Base-by-base conservation (phyloP, 2,329 filamentous ascomycete genomes). In the Fusarium sambucinum region DNA sequence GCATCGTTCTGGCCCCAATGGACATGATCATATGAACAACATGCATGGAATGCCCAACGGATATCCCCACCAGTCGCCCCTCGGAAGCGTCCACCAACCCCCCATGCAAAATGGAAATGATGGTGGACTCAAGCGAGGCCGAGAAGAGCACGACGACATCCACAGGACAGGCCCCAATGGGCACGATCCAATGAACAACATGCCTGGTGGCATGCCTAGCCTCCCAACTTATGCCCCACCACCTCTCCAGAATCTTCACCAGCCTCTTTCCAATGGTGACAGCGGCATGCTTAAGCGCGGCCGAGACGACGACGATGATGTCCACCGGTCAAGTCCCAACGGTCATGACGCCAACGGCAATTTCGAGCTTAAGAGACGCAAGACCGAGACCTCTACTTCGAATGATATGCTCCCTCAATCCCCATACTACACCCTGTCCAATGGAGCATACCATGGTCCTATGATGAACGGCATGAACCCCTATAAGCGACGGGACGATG, bases 331-430 rank as follows among this genome's bases (percentile, higher is more conserved):
- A 59, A 64, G 61, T 40, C 89, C 86, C 74, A 86, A 86, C 44
- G 76, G 71, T 5, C 61, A 74, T 25, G 72, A 71, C 30, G 55
- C 66, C 16, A 71, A 76, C 66, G 76, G 73, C 11, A 88, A 90
- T 44, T 81, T 89, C 66, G 87, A 91, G 23, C 79, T 91, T 61
- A 96, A 96, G 82, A 89, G 93, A 70, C 89, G 92, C 66, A 95
- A 94, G 83, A 94, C 92, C 1, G 84, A 92, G 70, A 86, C 59
- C 17, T 62, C 59, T 69, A 85, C 59, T 23, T 62, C 59, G 10
- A 62, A 55, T 32, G 59, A 62, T 41, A 62, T 62, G 59, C 41
- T 62, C 14, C 60, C 59, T 13, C 59, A 50, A 27, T 50, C 59
- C 2, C 57, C 57, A 47, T 64, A 65, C 25, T 64, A 64, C n/a